phyloP scores from a whole-genome alignment of 306 rosid genomes.

The Vigna angularis region DNA sequence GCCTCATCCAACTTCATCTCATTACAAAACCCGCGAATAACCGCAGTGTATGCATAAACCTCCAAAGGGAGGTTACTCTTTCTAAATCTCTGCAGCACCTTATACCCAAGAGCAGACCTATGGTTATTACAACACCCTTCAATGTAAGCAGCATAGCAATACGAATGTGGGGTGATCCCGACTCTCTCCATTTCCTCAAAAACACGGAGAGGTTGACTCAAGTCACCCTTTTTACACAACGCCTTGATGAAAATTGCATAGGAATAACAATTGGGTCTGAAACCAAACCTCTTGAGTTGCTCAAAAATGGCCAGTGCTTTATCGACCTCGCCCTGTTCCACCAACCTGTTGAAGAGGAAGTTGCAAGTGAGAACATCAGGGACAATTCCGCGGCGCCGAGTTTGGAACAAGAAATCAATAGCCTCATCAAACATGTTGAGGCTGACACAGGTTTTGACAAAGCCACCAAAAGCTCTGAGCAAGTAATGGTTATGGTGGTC shows the following conservation, averaged over 20 bases:
- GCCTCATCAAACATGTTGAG: constrained; percentile 76
- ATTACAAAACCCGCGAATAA: constrained; percentile 81
- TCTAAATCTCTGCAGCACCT: constrained; percentile 60
- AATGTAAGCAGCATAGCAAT: constrained; percentile 62
- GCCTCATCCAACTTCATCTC: constrained; percentile 71
- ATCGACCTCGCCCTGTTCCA: constrained; percentile 55
- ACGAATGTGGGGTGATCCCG: constrained; percentile 57
- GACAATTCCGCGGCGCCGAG: constrained; percentile 59
- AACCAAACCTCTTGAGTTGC: constrained; percentile 75
- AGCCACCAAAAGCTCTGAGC: constrained; percentile 57
- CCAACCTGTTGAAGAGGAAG: constrained; percentile 73
- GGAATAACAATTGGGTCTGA: constrained; percentile 69
- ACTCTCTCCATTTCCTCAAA: constrained; percentile 72
- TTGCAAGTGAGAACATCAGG: constrained; percentile 68
- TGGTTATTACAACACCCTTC: constrained; percentile 72
- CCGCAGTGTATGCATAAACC: constrained; percentile 57
- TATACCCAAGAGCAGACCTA: constrained; percentile 62
- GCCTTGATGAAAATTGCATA: constrained; percentile 78
- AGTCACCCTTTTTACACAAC: constrained; percentile 62
- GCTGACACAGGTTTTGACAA: constrained; percentile 70
- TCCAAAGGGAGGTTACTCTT: constrained; percentile 51
- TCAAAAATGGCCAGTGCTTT: constrained; percentile 56
- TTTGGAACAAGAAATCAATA: constrained; percentile 60
- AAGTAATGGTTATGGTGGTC: background rate
- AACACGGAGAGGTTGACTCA: constrained; percentile 54